phyloP scores from a whole-genome alignment of 257 asterid genomes.

The Jasminum sambac region DNA sequence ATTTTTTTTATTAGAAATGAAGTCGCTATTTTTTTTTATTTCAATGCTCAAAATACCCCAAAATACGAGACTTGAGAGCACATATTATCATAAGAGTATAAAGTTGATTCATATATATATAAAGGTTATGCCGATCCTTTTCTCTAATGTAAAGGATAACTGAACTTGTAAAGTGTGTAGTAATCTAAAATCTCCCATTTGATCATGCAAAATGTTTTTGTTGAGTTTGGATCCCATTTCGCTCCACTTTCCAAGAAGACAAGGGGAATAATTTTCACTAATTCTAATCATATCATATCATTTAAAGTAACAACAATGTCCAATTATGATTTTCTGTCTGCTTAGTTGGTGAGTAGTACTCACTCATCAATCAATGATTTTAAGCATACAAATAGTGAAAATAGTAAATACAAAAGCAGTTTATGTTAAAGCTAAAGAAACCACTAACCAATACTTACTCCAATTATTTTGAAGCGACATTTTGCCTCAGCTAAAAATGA shows the following conservation, averaged over 20 bases:
- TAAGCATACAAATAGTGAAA: background rate
- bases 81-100: too few species aligned
- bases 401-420: background rate
- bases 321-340: constrained; percentile 25
- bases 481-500: too few species aligned
- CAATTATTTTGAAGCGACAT: too few species aligned
- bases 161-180: too few species aligned
- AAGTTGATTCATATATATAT: too few species aligned
- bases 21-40: too few species aligned
- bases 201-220: background rate
- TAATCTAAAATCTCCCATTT: too few species aligned
- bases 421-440: background rate
- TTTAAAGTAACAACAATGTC: constrained; percentile 23
- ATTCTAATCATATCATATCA: constrained; percentile 22
- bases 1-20: too few species aligned
- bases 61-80: too few species aligned
- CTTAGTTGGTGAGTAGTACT: background rate
- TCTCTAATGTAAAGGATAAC: too few species aligned
- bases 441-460: too few species aligned
- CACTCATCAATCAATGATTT: background rate
- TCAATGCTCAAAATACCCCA: too few species aligned
- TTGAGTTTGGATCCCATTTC: background rate
- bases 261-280: background rate
- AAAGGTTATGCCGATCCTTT: background rate
- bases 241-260: constrained; percentile 1